A percentile compares a stretch with the other conserved stretches of the same genome.
phyloP scores from a whole-genome alignment of 202 grass and related monocot species.

The Eragrostis tef region DNA sequence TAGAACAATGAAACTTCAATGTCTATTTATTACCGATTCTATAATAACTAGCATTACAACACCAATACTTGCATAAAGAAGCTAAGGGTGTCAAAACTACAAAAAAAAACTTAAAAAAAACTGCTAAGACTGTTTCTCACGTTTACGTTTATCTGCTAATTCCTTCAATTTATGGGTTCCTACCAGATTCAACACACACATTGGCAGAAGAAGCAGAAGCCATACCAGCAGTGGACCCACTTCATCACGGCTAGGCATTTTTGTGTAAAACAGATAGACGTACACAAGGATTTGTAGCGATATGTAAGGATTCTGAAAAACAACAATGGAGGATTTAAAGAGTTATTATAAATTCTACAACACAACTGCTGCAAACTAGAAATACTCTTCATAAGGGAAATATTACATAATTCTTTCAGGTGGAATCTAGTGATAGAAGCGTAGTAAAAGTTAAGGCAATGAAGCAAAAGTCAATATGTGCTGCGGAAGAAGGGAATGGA shows the following conservation, averaged over 20 bases:
- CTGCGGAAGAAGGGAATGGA: too few species aligned
- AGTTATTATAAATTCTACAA: neutral
- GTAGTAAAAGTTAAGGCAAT: too few species aligned
- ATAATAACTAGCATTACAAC: too few species aligned
- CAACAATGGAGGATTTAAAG: neutral
- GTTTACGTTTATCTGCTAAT: too few species aligned
- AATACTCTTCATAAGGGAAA: neutral
- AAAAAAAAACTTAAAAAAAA: too few species aligned
- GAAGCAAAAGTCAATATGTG: too few species aligned
- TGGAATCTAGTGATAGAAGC: neutral
- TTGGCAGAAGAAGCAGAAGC: neutral
- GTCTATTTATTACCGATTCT: too few species aligned
- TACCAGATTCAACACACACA: neutral
- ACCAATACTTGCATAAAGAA: too few species aligned
- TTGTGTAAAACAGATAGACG: neutral
- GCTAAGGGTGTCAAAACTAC: too few species aligned
- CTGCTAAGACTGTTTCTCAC: too few species aligned
- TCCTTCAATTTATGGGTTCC: conserved; percentile 1
- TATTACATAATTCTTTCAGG: neutral
- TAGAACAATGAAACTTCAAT: too few species aligned
- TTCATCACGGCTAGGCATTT: neutral
- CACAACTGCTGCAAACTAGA: neutral
- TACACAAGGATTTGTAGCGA: conserved; percentile 9
- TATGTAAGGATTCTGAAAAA: neutral
- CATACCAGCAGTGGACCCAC: neutral